These are phyloP conservation scores for Solanum hybrid DNA, from an alignment of 305 asterid species.

Conservation along the genomic window DNA sequence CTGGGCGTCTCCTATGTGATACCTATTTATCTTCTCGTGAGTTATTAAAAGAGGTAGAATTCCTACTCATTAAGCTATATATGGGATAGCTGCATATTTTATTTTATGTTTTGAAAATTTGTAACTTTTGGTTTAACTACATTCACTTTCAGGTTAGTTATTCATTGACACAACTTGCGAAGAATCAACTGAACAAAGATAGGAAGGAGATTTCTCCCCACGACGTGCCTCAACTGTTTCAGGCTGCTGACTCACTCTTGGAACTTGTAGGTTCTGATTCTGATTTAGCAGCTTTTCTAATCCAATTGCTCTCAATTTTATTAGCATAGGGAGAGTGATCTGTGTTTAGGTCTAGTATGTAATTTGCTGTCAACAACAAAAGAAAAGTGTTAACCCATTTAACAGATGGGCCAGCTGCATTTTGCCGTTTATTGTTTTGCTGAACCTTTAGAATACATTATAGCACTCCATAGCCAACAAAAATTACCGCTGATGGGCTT, in stretches of 20 bases:
- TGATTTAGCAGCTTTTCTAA: not conserved
- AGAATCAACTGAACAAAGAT: conserved; percentile 76
- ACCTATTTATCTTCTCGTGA: conserved; percentile 85
- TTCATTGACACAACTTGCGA: conserved; percentile 84
- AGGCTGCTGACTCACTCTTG: conserved; percentile 60
- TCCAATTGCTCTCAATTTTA: not conserved
- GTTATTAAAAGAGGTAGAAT: conserved; percentile 75
- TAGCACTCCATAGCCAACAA: not conserved
- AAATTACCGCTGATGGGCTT: not conserved
- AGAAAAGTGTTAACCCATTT: not conserved
- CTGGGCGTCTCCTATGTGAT: conserved; percentile 97
- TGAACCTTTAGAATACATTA: not conserved
- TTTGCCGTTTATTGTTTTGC: not conserved
- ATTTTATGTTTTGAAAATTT: not conserved
- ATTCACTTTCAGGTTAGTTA: conserved; percentile 71
- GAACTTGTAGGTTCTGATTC: conserved; percentile 59
- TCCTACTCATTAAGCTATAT: not conserved
- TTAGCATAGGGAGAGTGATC: not conserved
- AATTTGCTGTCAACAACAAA: not conserved
- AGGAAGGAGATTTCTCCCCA: conserved; percentile 80
- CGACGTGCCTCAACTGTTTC: conserved; percentile 78
- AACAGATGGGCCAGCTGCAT: not conserved
- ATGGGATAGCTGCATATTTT: not conserved
- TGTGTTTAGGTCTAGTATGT: not conserved
- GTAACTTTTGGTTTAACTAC: conserved; percentile 13